Evolutionary conservation across 495 filamentous ascomycete species (phyloP).

Genomic region (Elaphomyces granulatus): DNA sequence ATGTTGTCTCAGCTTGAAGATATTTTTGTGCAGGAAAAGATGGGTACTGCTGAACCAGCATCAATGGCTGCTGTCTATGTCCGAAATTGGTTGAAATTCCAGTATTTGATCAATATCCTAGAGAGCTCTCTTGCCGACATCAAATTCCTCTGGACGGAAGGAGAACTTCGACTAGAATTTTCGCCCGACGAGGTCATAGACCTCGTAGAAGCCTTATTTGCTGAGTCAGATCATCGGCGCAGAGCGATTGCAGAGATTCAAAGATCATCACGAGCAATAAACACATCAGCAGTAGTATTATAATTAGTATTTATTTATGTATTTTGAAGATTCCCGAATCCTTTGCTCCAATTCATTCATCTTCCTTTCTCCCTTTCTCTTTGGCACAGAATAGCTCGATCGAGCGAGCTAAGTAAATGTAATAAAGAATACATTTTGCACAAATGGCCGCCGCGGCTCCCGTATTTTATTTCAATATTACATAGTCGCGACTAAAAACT

Average conservation of each 20-base stretch:
- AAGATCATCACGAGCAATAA: constrained; percentile 13
- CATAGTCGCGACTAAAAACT: neutral
- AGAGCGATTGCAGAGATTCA: constrained; percentile 69
- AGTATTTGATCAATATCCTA: constrained; percentile 76
- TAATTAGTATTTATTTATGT: too few species aligned
- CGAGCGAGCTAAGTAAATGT: too few species aligned
- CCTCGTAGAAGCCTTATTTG: constrained; percentile 77
- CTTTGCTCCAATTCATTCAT: too few species aligned
- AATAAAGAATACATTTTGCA: too few species aligned
- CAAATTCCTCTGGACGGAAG: constrained; percentile 74
- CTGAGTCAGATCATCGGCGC: constrained; percentile 65
- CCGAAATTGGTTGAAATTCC: constrained; percentile 73
- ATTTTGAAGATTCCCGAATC: too few species aligned
- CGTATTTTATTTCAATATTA: constrained; percentile 23
- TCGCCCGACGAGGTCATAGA: constrained; percentile 73
- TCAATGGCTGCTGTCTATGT: constrained; percentile 69
- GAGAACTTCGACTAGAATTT: constrained; percentile 72
- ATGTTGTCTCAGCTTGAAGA: constrained; percentile 57
- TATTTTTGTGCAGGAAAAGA: constrained; percentile 50
- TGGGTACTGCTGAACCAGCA: constrained; percentile 24
- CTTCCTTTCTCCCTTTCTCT: too few species aligned
- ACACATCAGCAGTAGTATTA: neutral
- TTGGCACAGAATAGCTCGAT: too few species aligned
- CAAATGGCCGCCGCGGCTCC: constrained; percentile 30
- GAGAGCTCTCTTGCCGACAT: constrained; percentile 86